Evolutionary conservation across 2,329 filamentous ascomycete genomes (phyloP), one percentile per base, ranked within the genome.

Genomic region (Botryotinia globosa): DNA sequence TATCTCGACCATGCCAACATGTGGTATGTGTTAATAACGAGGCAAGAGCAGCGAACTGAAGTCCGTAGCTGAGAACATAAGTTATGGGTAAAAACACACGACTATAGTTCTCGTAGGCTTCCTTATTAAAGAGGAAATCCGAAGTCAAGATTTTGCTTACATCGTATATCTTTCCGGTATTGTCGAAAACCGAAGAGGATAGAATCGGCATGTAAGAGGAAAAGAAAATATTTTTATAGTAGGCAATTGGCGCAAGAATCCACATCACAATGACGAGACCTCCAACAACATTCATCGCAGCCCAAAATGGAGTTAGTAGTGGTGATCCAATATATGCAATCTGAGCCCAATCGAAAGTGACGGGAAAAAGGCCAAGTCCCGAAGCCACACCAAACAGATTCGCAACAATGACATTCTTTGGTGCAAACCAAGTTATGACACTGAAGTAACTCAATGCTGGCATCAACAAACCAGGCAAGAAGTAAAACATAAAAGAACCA

Each of bases 321-420:
- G 92, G 94, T 6, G 93, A 96, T 25, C 94, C 94, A 77, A 97
- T 96, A 79, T 81, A 91, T 0, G 94, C 93, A 75, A 97, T 91
- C 80, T 97, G 94, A 0, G 92, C 92, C 94, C 94, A 97, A 83
- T 97, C 94, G 79, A 97, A 97, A 0, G 94, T 97, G 78, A 97
- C 80, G 0, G 94, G 94, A 74, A 97, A 94, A 48, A 97, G 83
- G 0, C 93, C 93, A 22, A 97, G 86, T 3, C 94, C 94, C 2
- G 93, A 95, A n/a, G 90, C 88, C 25, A 95, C 91, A 25, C 94
- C 94, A 79, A 97, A 97, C 75, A 97, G 84, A 80, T 97, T 97
- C 44, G 94, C 91, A 62, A 97, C 84, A 4, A 97, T 89, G n/a
- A 96, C 91, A 77, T 91, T 97, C 76, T 94, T 90, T 0, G 94